Percentiles rank a stretch among this genome's conserved stretches.
These are phyloP conservation scores for Penicillium herquei DNA, from an alignment of 495 filamentous ascomycete species.

Conservation along the genomic window DNA sequence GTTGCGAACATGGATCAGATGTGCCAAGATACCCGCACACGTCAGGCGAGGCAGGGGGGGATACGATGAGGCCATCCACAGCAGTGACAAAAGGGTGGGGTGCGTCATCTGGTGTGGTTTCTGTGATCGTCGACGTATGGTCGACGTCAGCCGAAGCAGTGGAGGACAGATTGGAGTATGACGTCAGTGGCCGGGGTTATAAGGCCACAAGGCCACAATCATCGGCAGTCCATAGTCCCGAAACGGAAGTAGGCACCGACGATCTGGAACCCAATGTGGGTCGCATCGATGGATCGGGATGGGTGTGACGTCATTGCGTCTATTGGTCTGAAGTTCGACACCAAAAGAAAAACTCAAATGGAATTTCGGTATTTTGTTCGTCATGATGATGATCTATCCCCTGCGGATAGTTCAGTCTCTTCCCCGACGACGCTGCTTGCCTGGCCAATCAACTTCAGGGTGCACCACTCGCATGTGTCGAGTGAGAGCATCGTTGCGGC, in stretches of 20 bases:
- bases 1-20: conserved; percentile 11
- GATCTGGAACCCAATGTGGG: conserved; percentile 14
- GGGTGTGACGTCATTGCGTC: conserved; percentile 17
- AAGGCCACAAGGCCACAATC: conserved; percentile 19
- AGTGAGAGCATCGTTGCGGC: conserved; percentile 86
- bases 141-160: conserved; percentile 17
- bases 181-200: conserved; percentile 17
- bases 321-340: neutral
- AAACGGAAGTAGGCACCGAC: conserved; percentile 16
- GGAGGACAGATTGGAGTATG: conserved; percentile 6
- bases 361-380: conserved; percentile 9
- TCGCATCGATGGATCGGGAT: conserved; percentile 7
- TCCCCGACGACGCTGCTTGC: conserved; percentile 54
- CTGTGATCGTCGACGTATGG: conserved; percentile 21
- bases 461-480: conserved; percentile 91
- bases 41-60: conserved; percentile 16
- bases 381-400: conserved; percentile 25
- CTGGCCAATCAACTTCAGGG: conserved; percentile 77
- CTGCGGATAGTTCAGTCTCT: conserved; percentile 30
- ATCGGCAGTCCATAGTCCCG: conserved; percentile 7
- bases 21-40: conserved; percentile 19
- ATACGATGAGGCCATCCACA: neutral
- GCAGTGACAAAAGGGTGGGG: neutral
- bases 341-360: neutral
- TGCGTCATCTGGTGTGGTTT: conserved; percentile 16